These are phyloP conservation scores for Tetrapyrgos nigripes DNA, from an alignment of 1,284 basidiomycete genomes.

Conservation along the genomic window DNA sequence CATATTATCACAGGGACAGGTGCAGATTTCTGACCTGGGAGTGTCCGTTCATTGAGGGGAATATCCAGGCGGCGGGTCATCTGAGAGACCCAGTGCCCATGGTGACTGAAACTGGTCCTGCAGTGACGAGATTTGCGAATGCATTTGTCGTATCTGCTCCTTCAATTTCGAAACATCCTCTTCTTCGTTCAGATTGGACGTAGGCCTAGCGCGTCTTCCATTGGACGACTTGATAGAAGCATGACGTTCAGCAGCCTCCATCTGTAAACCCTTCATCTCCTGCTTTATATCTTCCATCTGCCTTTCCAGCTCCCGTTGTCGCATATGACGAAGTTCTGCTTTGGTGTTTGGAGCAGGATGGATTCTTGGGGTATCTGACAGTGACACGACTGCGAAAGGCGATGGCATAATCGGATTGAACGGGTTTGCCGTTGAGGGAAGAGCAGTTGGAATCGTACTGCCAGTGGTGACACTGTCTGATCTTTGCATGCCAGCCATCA, in stretches of 20 bases:
- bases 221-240: neutral
- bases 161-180: conserved; percentile 27
- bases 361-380: neutral
- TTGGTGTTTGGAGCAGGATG: conserved; percentile 3
- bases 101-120: conserved; percentile 33
- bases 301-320: conserved; percentile 28
- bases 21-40: too few relatives aligned
- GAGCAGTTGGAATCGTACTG: neutral
- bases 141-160: conserved; percentile 32
- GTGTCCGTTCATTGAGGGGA: conserved; percentile 19
- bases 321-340: conserved; percentile 19
- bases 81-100: conserved; percentile 37
- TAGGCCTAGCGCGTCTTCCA: neutral
- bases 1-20: too few relatives aligned
- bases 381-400: neutral
- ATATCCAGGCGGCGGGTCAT: conserved; percentile 40
- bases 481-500: neutral
- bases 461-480: neutral
- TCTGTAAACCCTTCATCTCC: conserved; percentile 30
- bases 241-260: conserved; percentile 19
- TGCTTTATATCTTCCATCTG: conserved; percentile 28
- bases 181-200: conserved; percentile 18
- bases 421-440: neutral
- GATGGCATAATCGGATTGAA: neutral
- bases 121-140: conserved; percentile 30